Evolutionary conservation across 257 asterid species (phyloP), one percentile per base, ranked within the genome.

Genomic region (Plantago ovata): DNA sequence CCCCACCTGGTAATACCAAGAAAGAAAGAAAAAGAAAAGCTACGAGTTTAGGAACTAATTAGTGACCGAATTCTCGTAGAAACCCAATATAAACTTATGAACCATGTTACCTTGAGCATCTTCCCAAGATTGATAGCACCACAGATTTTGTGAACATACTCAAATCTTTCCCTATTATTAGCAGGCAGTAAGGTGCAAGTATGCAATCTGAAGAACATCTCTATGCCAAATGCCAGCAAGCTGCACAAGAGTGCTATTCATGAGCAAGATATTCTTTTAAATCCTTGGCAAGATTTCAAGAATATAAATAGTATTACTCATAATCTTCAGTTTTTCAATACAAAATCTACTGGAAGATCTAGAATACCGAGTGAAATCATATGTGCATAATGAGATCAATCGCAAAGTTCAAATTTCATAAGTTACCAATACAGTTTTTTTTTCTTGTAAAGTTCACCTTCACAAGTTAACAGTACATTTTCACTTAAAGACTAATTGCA

Each of bases 231-330:
- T 66, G 70, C 7, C 65, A 69, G 53, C 75, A 69, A 32, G 75
- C 79, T 15, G 76, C 76, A 58, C 73, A 74, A 28, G 79, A 20
- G 56, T 19, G 7, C 67, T 50, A 62, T 48, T 62, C 75, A 73
- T 73, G 19, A 8, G 10, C 5, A 11, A 47, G 3, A 16, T 16
- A n/a, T 47, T 21, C 19, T 16, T 46, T 12, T 7, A 46, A 11
- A 47, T 0, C 55, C 24, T 28, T 28, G 36, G 3, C 36, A 49
- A 49, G 55, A 49, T 49, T 49, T 49, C 33, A 23, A 48, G 54
- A 48, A 48, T 48, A 23, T 48, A 9, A n/a, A 10, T 47, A 7
- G n/a, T n/a, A n/a, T n/a, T 9, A 2, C 53, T 47, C 53, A 47
- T 7, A n/a, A 47, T 19, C 53, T 47, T 47, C n/a, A 47, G 53